phyloP scores from a whole-genome alignment of 805 yeast genomes.

The Wickerhamiella vanderwaltii region DNA sequence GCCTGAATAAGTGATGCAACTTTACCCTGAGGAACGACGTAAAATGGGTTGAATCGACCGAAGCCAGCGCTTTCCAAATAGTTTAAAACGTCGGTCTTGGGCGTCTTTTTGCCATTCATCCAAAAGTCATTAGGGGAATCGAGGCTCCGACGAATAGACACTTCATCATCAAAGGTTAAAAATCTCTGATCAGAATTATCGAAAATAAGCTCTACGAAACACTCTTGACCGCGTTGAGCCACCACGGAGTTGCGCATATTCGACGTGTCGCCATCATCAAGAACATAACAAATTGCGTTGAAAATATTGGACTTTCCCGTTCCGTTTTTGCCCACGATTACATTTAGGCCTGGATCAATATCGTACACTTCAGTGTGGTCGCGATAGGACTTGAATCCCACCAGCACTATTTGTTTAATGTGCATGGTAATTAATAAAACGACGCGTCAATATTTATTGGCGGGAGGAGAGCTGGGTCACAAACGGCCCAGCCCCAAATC shows the following conservation, averaged over 20 bases:
- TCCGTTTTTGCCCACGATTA: conserved; percentile 95
- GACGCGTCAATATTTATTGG: too few species aligned
- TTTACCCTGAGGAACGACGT: conserved; percentile 93
- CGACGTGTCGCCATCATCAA: conserved; percentile 31
- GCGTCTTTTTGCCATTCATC: conserved; percentile 64
- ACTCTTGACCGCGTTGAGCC: conserved; percentile 10
- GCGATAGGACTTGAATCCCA: conserved; percentile 96
- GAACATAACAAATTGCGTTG: conserved; percentile 94
- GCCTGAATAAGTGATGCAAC: conserved; percentile 83
- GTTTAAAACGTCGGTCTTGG: conserved; percentile 69
- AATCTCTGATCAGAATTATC: conserved; percentile 70
- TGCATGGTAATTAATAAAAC: conserved; percentile 39
- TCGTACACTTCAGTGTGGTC: conserved; percentile 88
- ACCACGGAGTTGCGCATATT: conserved; percentile 6
- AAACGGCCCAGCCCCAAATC: too few species aligned
- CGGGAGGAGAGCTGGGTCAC: too few species aligned
- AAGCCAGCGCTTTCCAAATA: conserved; percentile 81
- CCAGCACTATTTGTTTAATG: conserved; percentile 89
- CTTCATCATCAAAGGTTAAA: conserved; percentile 55
- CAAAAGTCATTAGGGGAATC: conserved; percentile 83
- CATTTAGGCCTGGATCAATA: conserved; percentile 95
- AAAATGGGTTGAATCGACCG: conserved; percentile 79
- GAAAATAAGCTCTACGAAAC: conserved; percentile 74
- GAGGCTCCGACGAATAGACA: conserved; percentile 72
- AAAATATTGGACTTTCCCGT: conserved; percentile 94